Conservation (phyloP, 352 stramenopile species). For the Phytophthora cryptogea region DNA sequence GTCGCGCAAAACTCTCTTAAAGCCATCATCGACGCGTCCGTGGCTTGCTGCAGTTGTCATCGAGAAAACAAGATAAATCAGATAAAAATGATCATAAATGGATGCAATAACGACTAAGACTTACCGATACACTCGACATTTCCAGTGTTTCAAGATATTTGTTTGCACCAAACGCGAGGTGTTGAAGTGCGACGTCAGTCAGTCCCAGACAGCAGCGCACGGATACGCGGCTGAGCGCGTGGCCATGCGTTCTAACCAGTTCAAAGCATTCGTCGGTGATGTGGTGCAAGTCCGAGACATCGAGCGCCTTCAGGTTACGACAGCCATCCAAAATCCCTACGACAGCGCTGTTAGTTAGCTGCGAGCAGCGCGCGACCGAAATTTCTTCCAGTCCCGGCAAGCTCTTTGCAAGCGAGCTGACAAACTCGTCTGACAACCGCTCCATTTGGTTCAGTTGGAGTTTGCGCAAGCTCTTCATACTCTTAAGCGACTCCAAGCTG, state of each 20-base stretch:
- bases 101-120: not conserved
- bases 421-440: conserved; percentile 63
- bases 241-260: conserved; percentile 54
- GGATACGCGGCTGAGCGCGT: conserved; percentile 55
- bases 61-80: conserved; percentile 5
- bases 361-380: conserved; percentile 71
- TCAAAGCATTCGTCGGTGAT: conserved; percentile 74
- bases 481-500: conserved; percentile 58
- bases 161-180: conserved; percentile 62
- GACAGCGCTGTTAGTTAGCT: conserved; percentile 60
- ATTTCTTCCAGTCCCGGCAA: conserved; percentile 65
- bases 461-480: conserved; percentile 67
- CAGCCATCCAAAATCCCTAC: conserved; percentile 58
- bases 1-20: conserved; percentile 56
- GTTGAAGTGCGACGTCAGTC: conserved; percentile 59
- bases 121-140: conserved; percentile 80
- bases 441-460: conserved; percentile 83
- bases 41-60: conserved; percentile 46
- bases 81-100: not conserved
- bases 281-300: conserved; percentile 73
- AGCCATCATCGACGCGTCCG: conserved; percentile 50
- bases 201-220: conserved; percentile 68
- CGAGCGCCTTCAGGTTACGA: conserved; percentile 53
- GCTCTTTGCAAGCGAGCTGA: conserved; percentile 47
- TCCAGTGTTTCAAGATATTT: conserved; percentile 62